Evolutionary conservation across 257 asterid species (phyloP).

Genomic region (Linaria vulgaris): DNA sequence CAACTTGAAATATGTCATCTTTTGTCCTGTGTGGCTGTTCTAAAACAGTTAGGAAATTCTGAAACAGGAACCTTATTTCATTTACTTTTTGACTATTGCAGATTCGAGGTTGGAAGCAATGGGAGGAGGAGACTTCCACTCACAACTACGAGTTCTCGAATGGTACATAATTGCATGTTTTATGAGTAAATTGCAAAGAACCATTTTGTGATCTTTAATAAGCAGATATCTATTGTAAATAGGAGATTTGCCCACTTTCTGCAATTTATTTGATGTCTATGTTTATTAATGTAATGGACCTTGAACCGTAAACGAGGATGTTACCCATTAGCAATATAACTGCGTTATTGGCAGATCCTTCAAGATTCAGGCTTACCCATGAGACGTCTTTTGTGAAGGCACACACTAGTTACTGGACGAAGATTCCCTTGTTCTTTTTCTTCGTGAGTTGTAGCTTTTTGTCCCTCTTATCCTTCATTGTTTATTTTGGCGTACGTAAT

Average conservation of each 20-base stretch:
- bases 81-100: slow-evolving; percentile 27
- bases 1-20: neutral
- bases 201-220: no score
- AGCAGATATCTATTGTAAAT: no score
- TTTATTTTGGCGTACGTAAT: neutral
- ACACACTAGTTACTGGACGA: slow-evolving; percentile 92
- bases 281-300: neutral
- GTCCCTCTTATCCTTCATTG: neutral
- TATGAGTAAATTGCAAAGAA: no score
- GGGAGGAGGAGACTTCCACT: slow-evolving; percentile 85
- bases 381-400: slow-evolving; percentile 96
- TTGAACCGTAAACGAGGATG: neutral
- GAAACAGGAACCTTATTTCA: neutral
- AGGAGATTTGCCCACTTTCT: no score
- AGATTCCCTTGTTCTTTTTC: slow-evolving; percentile 67
- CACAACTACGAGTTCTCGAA: slow-evolving; percentile 71
- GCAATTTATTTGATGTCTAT: no score
- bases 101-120: slow-evolving; percentile 91
- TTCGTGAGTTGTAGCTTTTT: slow-evolving; percentile 51
- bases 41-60: neutral
- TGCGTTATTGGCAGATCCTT: slow-evolving; percentile 61
- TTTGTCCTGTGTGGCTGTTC: neutral
- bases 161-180: slow-evolving; percentile 41
- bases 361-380: slow-evolving; percentile 87
- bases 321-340: slow-evolving; percentile 18